Base-by-base conservation (phyloP, 139 green algal genomes). In the Axilococcus clingmanii region DNA sequence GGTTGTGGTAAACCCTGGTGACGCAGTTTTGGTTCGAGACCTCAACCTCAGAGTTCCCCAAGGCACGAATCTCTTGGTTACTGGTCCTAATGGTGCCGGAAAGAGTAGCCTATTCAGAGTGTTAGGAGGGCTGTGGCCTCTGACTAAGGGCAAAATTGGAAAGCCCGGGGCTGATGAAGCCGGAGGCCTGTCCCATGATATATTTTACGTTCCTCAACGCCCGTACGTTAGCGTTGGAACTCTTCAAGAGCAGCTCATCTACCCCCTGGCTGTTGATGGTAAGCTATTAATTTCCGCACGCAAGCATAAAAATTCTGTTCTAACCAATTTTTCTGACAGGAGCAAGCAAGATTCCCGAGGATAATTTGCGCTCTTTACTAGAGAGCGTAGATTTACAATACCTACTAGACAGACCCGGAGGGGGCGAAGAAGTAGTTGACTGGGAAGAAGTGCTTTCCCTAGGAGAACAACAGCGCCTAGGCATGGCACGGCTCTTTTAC, bases 41-140 rank as follows among this genome's bases (percentile, higher is more conserved):
- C 52, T 87, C 7, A 71, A 55, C 4, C 58, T 87, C 24, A 44
- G 55, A 7, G 72, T 88, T 27, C 61, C 81, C 1, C n/a, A 29
- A 4, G 80, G 80, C 30, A 78, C 68, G 45, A 88, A 88, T 67
- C 69, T 88, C 50, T 74, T 88, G 34, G 82, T 88, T 33, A 88
- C 80, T 3, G 79, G 75, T 6, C 76, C 76, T 34, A 81, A 83
- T 57, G 76, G 74, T 30, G 63, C 65, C 30, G 70, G 73, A 45
- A 85, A 85, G 48, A 63, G 32, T 31, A 69, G 46, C 48, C 65
- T 85, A 45, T 85, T 85, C 58, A 43, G 77, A 3, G 77, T 85
- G 6, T 65, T 85, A 24, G 77, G 77, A 19, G 77, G 77, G 24
- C 61, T 85, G 53, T 85, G 77, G 77, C 77, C 74, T 19, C 62